Percentiles rank a stretch among this genome's conserved stretches.
Evolutionary conservation across 73 alveolate genomes (phyloP).

Genomic region (Stentor coeruleus): DNA sequence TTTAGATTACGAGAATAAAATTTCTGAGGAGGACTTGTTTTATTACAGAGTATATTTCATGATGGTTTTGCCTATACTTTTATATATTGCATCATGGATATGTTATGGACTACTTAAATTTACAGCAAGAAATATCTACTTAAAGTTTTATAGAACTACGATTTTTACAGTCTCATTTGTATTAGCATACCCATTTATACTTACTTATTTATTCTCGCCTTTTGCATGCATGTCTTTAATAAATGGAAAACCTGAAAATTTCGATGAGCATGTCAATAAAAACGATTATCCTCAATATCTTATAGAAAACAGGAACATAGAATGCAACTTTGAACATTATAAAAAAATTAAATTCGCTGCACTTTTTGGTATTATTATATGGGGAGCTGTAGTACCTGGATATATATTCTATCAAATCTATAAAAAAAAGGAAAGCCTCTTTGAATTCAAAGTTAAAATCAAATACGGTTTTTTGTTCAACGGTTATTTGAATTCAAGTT

Average conservation of each 20-base stretch:
- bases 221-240: neutral
- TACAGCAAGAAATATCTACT: neutral
- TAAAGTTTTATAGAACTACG: too few species aligned
- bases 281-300: neutral
- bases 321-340: neutral
- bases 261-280: neutral
- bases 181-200: neutral
- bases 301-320: neutral
- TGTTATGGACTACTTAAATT: neutral
- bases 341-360: neutral
- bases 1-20: too few species aligned
- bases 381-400: conserved; percentile 33
- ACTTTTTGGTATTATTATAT: neutral
- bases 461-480: conserved; percentile 50
- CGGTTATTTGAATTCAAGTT: conserved; percentile 45
- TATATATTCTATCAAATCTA: conserved; percentile 13
- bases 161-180: neutral
- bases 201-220: neutral
- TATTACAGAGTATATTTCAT: neutral
- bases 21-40: neutral
- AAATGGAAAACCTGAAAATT: neutral
- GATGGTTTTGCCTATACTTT: neutral
- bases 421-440: neutral
- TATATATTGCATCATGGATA: neutral
- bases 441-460: conserved; percentile 28